Conservation (phyloP, 768 basidiomycete genomes). For the Lactifluus rugatus region DNA sequence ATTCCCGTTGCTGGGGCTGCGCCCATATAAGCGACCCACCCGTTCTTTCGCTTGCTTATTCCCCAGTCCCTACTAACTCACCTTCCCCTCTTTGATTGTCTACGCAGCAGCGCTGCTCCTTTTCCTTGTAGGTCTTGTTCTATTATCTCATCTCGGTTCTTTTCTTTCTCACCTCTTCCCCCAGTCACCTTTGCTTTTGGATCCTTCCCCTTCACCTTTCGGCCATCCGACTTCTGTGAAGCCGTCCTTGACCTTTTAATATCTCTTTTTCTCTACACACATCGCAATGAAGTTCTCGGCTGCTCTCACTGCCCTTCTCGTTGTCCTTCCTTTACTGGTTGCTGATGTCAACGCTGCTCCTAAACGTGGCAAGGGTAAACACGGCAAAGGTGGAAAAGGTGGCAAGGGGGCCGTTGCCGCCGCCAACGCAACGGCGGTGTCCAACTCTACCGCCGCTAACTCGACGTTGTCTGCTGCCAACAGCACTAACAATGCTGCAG, state of each 20-base stretch:
- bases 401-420: slow-evolving; percentile 3
- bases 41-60: not conserved
- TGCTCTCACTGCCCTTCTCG: slow-evolving; percentile 5
- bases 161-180: slow-evolving; percentile 8
- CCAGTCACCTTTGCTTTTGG: slow-evolving; percentile 24
- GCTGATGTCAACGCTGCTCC: slow-evolving; percentile 8
- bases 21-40: not conserved
- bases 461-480: not conserved
- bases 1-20: too few species aligned
- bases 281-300: slow-evolving; percentile 18
- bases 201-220: slow-evolving; percentile 25
- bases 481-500: not conserved
- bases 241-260: slow-evolving; percentile 22
- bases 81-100: slow-evolving; percentile 23
- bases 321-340: not conserved
- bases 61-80: slow-evolving; percentile 16
- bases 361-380: not conserved
- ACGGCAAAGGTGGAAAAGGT: not conserved
- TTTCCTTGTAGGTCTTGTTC: slow-evolving; percentile 21
- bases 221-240: slow-evolving; percentile 41
- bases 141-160: not conserved
- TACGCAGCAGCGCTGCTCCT: slow-evolving; percentile 49
- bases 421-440: slow-evolving; percentile 8
- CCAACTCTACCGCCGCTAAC: slow-evolving; percentile 5
- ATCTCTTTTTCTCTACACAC: not conserved